Conservation (phyloP, 129 eudicot genomes). For the Kitagawia praeruptora region DNA sequence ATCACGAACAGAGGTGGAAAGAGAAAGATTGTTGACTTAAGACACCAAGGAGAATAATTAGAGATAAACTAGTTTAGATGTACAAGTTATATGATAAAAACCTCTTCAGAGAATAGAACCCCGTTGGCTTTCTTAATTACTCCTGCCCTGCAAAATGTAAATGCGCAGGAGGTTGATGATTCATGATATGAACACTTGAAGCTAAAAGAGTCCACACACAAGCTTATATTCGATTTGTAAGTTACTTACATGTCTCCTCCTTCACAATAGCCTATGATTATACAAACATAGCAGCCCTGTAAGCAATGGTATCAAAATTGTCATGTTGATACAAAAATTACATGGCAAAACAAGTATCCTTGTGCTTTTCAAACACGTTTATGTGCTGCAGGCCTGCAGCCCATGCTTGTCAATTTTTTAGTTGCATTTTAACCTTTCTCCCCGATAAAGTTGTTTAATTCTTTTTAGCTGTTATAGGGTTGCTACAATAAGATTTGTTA, state of each 20-base stretch:
- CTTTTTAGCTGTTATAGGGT: background rate
- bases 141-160: conserved; percentile 66
- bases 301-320: conserved; percentile 8
- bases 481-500: background rate
- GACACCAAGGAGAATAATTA: background rate
- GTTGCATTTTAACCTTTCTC: background rate
- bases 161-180: conserved; percentile 8
- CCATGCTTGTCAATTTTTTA: background rate
- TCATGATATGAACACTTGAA: background rate
- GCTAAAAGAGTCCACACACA: background rate
- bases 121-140: conserved; percentile 86
- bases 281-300: conserved; percentile 99
- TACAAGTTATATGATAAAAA: conserved; percentile 14
- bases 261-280: conserved; percentile 93
- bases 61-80: background rate
- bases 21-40: conserved; percentile 3
- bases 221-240: conserved; percentile 15
- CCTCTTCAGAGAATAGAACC: conserved; percentile 85
- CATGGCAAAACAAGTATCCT: background rate
- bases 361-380: background rate
- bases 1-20: no score
- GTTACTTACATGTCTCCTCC: conserved; percentile 96
- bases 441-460: background rate
- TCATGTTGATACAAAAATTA: background rate
- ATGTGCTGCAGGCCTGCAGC: background rate